Evolutionary conservation across 768 basidiomycete species (phyloP), one percentile per base, ranked within the genome.

Genomic region (Neoboletus magnificus): DNA sequence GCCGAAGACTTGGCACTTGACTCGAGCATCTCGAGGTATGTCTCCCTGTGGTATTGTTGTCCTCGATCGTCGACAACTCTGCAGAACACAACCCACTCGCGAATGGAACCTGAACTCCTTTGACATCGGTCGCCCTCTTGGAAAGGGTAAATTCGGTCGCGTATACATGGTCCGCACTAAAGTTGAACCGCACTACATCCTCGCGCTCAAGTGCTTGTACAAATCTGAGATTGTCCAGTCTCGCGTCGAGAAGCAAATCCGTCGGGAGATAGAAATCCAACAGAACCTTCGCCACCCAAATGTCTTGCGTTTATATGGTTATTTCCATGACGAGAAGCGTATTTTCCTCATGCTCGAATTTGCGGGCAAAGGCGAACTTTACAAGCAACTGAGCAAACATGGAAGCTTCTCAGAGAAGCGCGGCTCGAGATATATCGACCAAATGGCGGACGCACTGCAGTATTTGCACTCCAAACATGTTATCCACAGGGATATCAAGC

Each of bases 321-420:
- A 93, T 77, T 98, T 98, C 77, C 94, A 98, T 75, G 97, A 99
- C 71, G 86, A 91, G 69, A 95, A 96, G 68, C 88, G 96, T 23
- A 97, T 99, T 62, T 98, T 98, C 74, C 80, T 98, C 55, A 96
- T 98, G 87, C 84, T 98, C 64, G 97, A 99, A 68, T 98, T 97
- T 68, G 96, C 95, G 0, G 94, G 89, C 47, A 92, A 94, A 64
- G 97, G 97, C 30, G 97, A 99, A 72, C 79, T 99, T 47, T 98
- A 98, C 78, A 96, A 91, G 73, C 94, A 98, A 62, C 82, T 99
- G 50, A 86, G 84, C 63, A 93, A 93, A 70, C 77, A 83, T 49
- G 90, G 92, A 13, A 79, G 80, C 60, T 99, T 98, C 76, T 84
- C 86, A 18, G 97, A 98, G 77, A 86, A 86, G 67, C 79, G 93